Conservation (phyloP, 306 rosid genomes). For the Casuarina cunninghamiana region DNA sequence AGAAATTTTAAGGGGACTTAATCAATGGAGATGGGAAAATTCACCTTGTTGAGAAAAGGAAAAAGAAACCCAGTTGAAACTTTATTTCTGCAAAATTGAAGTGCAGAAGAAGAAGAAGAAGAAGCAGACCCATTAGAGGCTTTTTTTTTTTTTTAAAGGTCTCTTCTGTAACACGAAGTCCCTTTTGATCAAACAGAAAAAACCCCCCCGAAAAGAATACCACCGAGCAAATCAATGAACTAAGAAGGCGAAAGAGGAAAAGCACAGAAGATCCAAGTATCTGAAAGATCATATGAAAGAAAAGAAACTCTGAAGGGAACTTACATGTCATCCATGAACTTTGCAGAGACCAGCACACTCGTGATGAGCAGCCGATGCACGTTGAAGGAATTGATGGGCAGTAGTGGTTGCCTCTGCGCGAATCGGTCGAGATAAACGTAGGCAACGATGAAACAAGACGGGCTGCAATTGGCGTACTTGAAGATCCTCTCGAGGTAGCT, state of each 20-base stretch:
- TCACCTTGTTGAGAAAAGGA: no score
- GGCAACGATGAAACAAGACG: constrained; percentile 83
- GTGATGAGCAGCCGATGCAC: constrained; percentile 90
- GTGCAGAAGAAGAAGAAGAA: neutral
- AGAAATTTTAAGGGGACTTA: no score
- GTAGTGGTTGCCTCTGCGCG: constrained; percentile 68
- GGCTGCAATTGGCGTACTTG: constrained; percentile 94
- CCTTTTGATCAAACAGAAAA: neutral
- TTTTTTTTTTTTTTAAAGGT: no score
- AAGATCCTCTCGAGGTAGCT: constrained; percentile 83
- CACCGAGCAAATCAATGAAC: no score
- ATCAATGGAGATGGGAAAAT: no score
- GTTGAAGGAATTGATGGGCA: constrained; percentile 82
- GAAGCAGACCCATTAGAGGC: neutral
- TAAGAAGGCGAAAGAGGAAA: neutral
- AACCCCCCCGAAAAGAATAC: neutral
- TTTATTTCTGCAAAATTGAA: no score
- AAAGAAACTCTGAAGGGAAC: constrained; percentile 26
- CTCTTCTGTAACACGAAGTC: neutral
- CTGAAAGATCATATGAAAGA: neutral
- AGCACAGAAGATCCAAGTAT: neutral
- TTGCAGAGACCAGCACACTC: constrained; percentile 90
- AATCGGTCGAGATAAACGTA: constrained; percentile 91
- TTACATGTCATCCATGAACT: constrained; percentile 98
- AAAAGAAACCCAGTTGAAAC: no score